Percentiles rank a stretch among this genome's conserved stretches.
Evolutionary conservation across 257 asterid species (phyloP).

Genomic region (Jacaranda copaia): DNA sequence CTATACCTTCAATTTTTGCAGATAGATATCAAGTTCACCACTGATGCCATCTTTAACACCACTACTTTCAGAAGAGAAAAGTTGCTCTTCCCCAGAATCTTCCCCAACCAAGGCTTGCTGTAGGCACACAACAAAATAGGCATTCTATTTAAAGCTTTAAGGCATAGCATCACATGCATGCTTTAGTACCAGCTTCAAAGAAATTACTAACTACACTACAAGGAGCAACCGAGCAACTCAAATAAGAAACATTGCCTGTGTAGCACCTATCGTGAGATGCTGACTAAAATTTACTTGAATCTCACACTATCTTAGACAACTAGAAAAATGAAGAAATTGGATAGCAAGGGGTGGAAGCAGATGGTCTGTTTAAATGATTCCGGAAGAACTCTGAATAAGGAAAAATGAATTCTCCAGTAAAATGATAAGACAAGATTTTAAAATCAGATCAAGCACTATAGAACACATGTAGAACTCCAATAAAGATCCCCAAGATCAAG

Average conservation of each 20-base stretch:
- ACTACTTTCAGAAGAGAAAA: slow-evolving; percentile 71
- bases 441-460: neutral
- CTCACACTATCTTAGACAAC: slow-evolving; percentile 15
- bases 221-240: slow-evolving; percentile 18
- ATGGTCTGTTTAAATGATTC: neutral
- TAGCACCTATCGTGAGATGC: slow-evolving; percentile 15
- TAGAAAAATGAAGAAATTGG: slow-evolving; percentile 26
- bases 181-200: slow-evolving; percentile 9
- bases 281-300: slow-evolving; percentile 18
- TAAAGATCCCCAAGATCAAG: slow-evolving; percentile 26
- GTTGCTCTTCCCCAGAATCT: slow-evolving; percentile 86
- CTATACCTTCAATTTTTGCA: slow-evolving; percentile 78
- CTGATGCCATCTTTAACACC: slow-evolving; percentile 58
- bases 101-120: slow-evolving; percentile 99
- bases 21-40: slow-evolving; percentile 70
- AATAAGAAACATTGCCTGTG: slow-evolving; percentile 23
- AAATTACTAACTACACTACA: slow-evolving; percentile 21
- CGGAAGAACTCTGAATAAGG: slow-evolving; percentile 7
- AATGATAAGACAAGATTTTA: slow-evolving; percentile 10
- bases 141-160: slow-evolving; percentile 33
- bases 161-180: slow-evolving; percentile 29
- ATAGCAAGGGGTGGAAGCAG: slow-evolving; percentile 25
- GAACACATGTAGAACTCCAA: slow-evolving; percentile 29
- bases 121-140: slow-evolving; percentile 48
- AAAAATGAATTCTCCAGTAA: neutral